Evolutionary conservation across 2,329 filamentous ascomycete species (phyloP), one percentile per base, ranked within the genome.

Genomic region (Rhynchosporium agropyri): DNA sequence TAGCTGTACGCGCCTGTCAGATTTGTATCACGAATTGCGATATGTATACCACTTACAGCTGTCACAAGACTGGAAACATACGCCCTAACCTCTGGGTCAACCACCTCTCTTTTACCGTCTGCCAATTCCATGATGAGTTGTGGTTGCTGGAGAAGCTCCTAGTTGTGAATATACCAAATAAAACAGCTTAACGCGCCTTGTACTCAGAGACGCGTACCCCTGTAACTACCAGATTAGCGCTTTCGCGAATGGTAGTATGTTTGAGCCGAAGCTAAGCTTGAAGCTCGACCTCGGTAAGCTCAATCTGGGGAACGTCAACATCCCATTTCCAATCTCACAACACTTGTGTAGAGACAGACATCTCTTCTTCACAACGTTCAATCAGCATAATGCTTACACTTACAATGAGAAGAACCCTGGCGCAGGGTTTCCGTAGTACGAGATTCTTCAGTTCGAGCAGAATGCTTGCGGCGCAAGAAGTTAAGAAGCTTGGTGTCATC

Each of bases 61-160:
- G 93, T 94, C 67, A 97, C 90, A 38, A 99, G 87, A 79, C 91
- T 96, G 79, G 91, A 94, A 74, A 99, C 88, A 78, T 97, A 91
- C 33, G 93, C 92, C 74, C 93, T 89, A 72, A 97, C 92, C 79
- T 97, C 91, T 48, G 92, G 91, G 75, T 98, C 92, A 62, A 98
- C 90, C 64, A 89, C 81, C 74, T 87, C 85, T 68, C 76, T 78
- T 62, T 76, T 74, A 63, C 76, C 79, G 57, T 85, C 83, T 67
- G 74, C 75, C 63, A 79, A 72, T 75, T 87, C 84, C 85, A 88
- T 88, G 15, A 68, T 78, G 53, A 29, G 20, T 33, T 36, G 42
- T 61, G 43, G 40, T 13, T 36, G 54, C 33, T 58, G 40, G 12
- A 51, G 20, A 29, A n/a, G 50, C 48, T 9, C 58, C 31, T 48